phyloP scores from a whole-genome alignment of 2,329 filamentous ascomycete species.

The Phyllosticta citriasiana region DNA sequence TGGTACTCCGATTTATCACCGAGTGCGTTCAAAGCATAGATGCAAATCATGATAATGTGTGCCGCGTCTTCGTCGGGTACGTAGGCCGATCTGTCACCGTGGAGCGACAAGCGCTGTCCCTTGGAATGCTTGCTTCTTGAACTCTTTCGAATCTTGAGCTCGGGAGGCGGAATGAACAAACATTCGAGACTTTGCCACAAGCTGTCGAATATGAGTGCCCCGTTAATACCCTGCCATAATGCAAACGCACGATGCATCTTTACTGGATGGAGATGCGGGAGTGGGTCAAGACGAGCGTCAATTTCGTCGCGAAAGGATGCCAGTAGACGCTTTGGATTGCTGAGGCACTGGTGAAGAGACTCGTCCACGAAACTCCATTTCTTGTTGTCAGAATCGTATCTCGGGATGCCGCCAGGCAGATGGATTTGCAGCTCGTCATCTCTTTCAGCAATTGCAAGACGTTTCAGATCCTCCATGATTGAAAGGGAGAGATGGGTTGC shows the following conservation, averaged over 20 bases:
- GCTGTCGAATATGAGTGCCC: conserved; percentile 27
- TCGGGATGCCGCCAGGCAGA: neutral
- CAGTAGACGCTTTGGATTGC: conserved; percentile 1
- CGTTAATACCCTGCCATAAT: conserved; percentile 24
- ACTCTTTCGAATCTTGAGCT: conserved; percentile 20
- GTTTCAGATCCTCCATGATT: conserved; percentile 22
- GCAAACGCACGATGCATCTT: conserved; percentile 22
- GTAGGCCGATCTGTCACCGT: neutral
- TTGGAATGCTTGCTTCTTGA: neutral
- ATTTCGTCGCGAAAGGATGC: conserved; percentile 4
- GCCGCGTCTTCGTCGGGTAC: conserved; percentile 25
- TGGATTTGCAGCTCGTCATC: neutral
- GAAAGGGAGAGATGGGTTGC: conserved; percentile 19
- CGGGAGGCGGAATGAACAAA: conserved; percentile 26
- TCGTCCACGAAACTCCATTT: conserved; percentile 4
- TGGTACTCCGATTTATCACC: no score
- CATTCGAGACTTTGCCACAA: conserved; percentile 23
- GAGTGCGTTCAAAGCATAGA: conserved; percentile 29
- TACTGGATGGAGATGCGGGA: conserved; percentile 18
- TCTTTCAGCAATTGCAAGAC: conserved; percentile 10
- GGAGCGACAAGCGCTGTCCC: neutral
- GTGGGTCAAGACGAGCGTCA: neutral
- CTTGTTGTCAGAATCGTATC: neutral
- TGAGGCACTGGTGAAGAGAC: conserved; percentile 2
- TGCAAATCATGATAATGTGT: conserved; percentile 31